These are phyloP conservation scores for Chamaecyparis obtusa DNA, from an alignment of 75 land plant species.

Conservation along the genomic window DNA sequence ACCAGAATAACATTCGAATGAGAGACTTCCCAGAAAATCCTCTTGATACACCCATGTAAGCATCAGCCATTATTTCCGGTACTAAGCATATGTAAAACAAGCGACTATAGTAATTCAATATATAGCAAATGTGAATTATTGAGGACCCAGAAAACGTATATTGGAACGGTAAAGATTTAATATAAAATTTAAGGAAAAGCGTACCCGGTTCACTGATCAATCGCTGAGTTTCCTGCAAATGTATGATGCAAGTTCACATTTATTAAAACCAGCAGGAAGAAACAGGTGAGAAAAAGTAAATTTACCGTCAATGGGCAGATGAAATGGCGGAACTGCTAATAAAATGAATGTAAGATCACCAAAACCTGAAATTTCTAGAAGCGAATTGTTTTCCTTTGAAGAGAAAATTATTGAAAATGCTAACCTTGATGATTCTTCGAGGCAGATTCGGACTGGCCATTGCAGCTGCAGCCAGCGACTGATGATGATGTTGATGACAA, in stretches of 20 bases:
- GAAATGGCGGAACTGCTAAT: background rate
- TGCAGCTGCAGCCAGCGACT: constrained; percentile 7
- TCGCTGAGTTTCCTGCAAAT: constrained; percentile 36
- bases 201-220: constrained; percentile 38
- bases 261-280: background rate
- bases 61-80: background rate
- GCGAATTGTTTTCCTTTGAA: background rate
- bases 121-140: background rate
- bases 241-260: background rate
- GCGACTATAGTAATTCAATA: background rate
- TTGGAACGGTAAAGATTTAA: too few species aligned
- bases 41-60: background rate
- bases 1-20: background rate
- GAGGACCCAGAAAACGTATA: background rate
- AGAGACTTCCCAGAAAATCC: background rate
- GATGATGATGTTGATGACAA: too few species aligned
- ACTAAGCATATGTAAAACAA: background rate
- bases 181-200: too few species aligned
- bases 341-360: background rate
- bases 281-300: background rate
- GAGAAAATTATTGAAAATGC: background rate
- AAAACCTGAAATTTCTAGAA: background rate
- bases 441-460: constrained; percentile 35
- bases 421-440: constrained; percentile 38
- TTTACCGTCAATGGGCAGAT: too few species aligned